Conservation (phyloP, 352 stramenopile genomes). For the Peronosclerospora sorghi region DNA sequence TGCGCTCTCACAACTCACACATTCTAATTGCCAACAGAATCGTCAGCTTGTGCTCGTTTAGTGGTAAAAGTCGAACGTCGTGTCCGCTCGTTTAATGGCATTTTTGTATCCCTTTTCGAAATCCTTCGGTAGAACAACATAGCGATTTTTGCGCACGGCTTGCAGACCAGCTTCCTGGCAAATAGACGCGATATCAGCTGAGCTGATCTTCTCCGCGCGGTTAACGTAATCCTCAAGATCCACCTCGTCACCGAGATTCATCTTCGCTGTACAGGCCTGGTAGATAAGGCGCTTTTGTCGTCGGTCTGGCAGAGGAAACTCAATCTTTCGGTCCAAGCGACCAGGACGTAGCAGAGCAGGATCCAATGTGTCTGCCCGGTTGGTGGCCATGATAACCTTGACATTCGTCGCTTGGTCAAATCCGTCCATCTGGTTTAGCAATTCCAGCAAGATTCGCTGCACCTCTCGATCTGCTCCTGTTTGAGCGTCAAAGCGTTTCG, state of each 20-base stretch:
- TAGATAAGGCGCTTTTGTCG: conserved; percentile 99
- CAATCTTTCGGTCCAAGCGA: conserved; percentile 98
- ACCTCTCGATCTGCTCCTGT: conserved; percentile 93
- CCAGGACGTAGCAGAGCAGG: conserved; percentile 96
- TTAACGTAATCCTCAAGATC: conserved; percentile 99
- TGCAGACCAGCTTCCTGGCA: conserved; percentile 98
- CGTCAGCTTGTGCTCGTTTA: conserved; percentile 21
- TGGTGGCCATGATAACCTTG: conserved; percentile 99
- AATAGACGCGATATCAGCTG: conserved; percentile 97
- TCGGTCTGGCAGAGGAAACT: conserved; percentile 98
- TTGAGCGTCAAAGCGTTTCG: conserved; percentile 98
- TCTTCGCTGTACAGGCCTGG: conserved; percentile 97
- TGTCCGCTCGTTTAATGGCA: conserved; percentile 97
- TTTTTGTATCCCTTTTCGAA: conserved; percentile 99
- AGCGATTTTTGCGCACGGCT: conserved; percentile 98
- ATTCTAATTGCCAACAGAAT: too few species aligned
- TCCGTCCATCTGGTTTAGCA: conserved; percentile 99
- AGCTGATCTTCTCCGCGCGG: conserved; percentile 98
- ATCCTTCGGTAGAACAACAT: conserved; percentile 99
- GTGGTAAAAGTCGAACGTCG: conserved; percentile 98
- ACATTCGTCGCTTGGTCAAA: conserved; percentile 99
- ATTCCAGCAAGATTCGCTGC: conserved; percentile 99
- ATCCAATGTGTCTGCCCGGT: conserved; percentile 98
- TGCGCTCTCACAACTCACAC: too few species aligned
- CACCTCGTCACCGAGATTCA: conserved; percentile 99